Evolutionary conservation across 352 stramenopile genomes (phyloP).

Genomic region (Aphanomyces cochlioides): DNA sequence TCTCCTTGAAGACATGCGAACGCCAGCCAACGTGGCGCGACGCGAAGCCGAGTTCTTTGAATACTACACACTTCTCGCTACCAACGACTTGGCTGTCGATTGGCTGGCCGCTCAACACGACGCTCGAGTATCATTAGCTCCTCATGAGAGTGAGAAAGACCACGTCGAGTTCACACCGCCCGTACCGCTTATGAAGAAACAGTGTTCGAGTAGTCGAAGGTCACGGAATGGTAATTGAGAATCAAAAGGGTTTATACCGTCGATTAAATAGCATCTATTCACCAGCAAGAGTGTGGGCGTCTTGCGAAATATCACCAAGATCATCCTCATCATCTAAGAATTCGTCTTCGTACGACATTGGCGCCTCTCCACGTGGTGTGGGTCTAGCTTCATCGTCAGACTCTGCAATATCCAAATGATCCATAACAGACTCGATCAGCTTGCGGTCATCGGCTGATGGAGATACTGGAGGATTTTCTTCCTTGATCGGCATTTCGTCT

Average conservation of each 20-base stretch:
- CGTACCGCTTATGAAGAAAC: not conserved
- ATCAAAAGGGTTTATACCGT: not conserved
- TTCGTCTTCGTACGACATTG: conserved; percentile 28
- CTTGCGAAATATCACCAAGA: not conserved
- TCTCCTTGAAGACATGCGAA: conserved; percentile 21
- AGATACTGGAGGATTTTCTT: too few species aligned
- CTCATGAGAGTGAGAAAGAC: conserved; percentile 10
- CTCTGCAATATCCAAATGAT: conserved; percentile 18
- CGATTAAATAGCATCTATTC: conserved; percentile 6
- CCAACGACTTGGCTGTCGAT: conserved; percentile 8
- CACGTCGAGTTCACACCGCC: conserved; percentile 26
- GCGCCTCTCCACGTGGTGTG: not conserved
- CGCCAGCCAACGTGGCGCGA: conserved; percentile 6
- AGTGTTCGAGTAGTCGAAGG: not conserved
- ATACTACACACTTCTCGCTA: conserved; percentile 25
- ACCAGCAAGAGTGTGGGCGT: not conserved
- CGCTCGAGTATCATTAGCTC: not conserved
- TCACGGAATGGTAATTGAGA: not conserved
- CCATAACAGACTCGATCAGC: conserved; percentile 17
- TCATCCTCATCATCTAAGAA: conserved; percentile 23
- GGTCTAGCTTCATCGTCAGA: conserved; percentile 1
- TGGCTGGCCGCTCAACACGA: conserved; percentile 13
- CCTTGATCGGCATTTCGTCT: too few species aligned
- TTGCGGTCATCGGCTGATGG: not conserved
- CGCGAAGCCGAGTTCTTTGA: conserved; percentile 24